A percentile compares a stretch with the other conserved stretches of the same genome.
phyloP scores from a whole-genome alignment of 345 rosid species.

The Citrus sinensis region DNA sequence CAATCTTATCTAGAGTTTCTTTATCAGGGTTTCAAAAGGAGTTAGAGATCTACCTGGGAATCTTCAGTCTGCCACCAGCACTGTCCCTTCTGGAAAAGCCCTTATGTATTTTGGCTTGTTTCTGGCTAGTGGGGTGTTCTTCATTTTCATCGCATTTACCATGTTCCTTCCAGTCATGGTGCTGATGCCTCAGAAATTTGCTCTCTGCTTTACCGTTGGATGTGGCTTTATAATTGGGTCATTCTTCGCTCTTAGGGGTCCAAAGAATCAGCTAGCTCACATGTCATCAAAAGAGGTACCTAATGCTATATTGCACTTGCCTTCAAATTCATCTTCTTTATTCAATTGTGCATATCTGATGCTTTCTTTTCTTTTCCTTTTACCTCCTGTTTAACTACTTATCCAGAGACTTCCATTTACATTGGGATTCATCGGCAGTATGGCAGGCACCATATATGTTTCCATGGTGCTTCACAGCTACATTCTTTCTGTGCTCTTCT shows the following conservation, averaged over 20 bases:
- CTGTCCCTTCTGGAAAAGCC: conserved; percentile 83
- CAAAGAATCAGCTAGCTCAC: conserved; percentile 70
- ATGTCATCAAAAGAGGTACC: conserved; percentile 87
- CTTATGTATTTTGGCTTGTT: conserved; percentile 80
- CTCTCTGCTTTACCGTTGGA: conserved; percentile 87
- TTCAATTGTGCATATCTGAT: conserved; percentile 2
- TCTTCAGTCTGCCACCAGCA: conserved; percentile 79
- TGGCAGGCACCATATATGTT: conserved; percentile 88
- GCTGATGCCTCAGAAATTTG: conserved; percentile 90
- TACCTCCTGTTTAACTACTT: conserved; percentile 5
- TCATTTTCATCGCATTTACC: conserved; percentile 77
- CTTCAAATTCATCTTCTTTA: neutral
- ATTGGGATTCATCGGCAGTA: conserved; percentile 70
- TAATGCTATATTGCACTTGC: neutral
- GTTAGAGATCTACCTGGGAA: conserved; percentile 81
- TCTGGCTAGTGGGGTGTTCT: conserved; percentile 79
- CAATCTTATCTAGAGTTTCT: neutral
- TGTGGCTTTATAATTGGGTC: conserved; percentile 81
- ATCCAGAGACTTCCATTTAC: conserved; percentile 90
- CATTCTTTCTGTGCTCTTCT: conserved; percentile 85
- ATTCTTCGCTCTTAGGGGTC: conserved; percentile 88
- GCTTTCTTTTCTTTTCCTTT: conserved; percentile 1
- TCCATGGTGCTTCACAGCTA: conserved; percentile 96
- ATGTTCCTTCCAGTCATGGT: conserved; percentile 97
- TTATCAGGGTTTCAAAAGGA: conserved; percentile 76